Base-by-base conservation (phyloP, 768 basidiomycete species). In the Boletus eberwhitei region DNA sequence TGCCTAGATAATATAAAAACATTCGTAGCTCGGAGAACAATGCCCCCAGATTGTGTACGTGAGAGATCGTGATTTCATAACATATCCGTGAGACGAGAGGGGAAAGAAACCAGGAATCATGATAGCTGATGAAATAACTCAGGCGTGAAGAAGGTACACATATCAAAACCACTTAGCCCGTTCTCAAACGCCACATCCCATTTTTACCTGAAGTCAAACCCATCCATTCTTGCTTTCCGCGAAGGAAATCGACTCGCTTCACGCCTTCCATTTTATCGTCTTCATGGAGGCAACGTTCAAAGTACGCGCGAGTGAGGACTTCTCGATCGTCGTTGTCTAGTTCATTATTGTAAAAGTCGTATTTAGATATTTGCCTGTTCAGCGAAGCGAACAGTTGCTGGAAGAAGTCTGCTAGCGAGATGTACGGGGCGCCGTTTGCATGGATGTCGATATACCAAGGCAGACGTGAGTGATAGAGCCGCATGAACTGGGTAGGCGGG, bases 361-460 rank as follows among this genome's bases (percentile, higher is more conserved):
- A 64, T 21, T 72, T 72, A 12, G 69, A 64, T 47, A 88, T 83
- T 8, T 69, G 76, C 45, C 63, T 68, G 49, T 72, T 67, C 43
- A 87, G 73, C 45, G 76, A 71, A 22, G 48, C 52, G 48, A 73
- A 77, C 43, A 86, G 66, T 54, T 79, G 77, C 32, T 59, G 53
- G 48, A 87, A 69, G 16, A 88, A 71, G 55, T 87, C 83, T 34
- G 71, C 70, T 3, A 88, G 70, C 6, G 84, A 83, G 50, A 87
- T 75, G n/a, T 85, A 85, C 22, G 78, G 69, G 3, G 76, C 74
- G 26, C 59, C 59, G 8, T 66, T 66, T 38, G 77, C 68, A 22
- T 64, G 62, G 17, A 86, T 72, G 58, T 87, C 86, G 64, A 88
- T 77, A 68, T 80, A 85, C 87, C 87, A 88, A 0, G 87, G 86